Conservation (phyloP, 2,329 filamentous ascomycete species). For the Alternaria longipes region DNA sequence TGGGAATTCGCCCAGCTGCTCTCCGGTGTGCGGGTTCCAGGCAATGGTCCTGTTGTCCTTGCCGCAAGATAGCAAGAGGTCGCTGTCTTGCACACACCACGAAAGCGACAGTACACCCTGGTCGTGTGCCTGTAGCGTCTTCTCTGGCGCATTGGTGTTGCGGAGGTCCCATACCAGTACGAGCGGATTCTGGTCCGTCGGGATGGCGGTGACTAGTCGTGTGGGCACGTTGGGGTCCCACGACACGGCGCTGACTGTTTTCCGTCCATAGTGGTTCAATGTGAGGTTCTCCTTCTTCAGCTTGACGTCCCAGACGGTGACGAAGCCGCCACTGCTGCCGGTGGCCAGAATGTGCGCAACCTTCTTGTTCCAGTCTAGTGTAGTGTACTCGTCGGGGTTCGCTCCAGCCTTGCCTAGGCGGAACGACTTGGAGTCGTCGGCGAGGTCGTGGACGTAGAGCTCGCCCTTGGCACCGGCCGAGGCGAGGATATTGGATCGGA, state of each 20-base stretch:
- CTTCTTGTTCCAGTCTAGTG: constrained; percentile 98
- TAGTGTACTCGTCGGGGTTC: constrained; percentile 93
- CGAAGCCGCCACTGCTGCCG: constrained; percentile 90
- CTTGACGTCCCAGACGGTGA: constrained; percentile 98
- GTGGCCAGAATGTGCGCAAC: constrained; percentile 96
- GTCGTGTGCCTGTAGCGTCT: constrained; percentile 88
- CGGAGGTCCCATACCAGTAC: constrained; percentile 94
- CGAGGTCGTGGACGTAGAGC: constrained; percentile 93
- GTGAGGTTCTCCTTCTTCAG: constrained; percentile 97
- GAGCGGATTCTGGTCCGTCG: constrained; percentile 85
- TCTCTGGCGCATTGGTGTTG: constrained; percentile 94
- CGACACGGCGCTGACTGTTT: constrained; percentile 91
- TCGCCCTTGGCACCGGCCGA: constrained; percentile 95
- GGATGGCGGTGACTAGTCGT: constrained; percentile 90
- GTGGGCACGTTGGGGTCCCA: constrained; percentile 97
- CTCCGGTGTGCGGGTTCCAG: constrained; percentile 94
- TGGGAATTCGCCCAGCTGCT: constrained; percentile 89
- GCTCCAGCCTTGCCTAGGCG: constrained; percentile 87
- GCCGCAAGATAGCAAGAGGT: constrained; percentile 88
- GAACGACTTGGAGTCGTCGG: constrained; percentile 88
- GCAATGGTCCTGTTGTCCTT: constrained; percentile 96
- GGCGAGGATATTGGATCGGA: constrained; percentile 88
- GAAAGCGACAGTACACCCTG: constrained; percentile 92
- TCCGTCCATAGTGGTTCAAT: constrained; percentile 86
- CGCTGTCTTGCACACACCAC: constrained; percentile 92